phyloP scores from a whole-genome alignment of 371 early-diverging fungal species.

The Umbelopsis sp. region DNA sequence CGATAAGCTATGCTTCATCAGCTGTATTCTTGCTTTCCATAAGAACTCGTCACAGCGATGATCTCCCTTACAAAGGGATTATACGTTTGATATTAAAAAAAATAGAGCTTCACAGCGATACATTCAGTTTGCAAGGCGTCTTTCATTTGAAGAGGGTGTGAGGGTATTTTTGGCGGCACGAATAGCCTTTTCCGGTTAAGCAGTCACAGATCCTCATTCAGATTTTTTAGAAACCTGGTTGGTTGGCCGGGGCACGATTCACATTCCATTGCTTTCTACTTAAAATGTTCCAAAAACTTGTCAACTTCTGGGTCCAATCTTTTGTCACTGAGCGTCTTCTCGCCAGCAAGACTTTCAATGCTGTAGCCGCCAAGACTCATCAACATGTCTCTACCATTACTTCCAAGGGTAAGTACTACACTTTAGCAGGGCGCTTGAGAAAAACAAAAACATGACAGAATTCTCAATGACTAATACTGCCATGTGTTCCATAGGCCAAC shows the following conservation, averaged over 20 bases:
- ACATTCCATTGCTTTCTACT: background rate
- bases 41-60: too few relatives aligned
- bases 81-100: too few relatives aligned
- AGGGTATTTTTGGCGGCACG: too few relatives aligned
- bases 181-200: too few relatives aligned
- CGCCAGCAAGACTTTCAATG: conserved; percentile 51
- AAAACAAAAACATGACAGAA: background rate
- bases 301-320: conserved; percentile 52
- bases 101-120: too few relatives aligned
- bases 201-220: background rate
- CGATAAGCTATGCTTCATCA: too few relatives aligned
- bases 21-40: too few relatives aligned
- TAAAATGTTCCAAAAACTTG: conserved; percentile 49
- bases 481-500: conserved; percentile 28
- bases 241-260: background rate
- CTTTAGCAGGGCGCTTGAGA: background rate
- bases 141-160: too few relatives aligned
- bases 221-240: background rate
- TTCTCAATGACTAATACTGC: background rate
- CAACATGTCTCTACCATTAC: conserved; percentile 52
- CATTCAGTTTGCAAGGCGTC: too few relatives aligned
- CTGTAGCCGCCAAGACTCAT: conserved; percentile 53
- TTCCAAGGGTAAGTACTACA: conserved; percentile 37
- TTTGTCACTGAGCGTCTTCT: conserved; percentile 54
- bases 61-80: too few relatives aligned